Percentiles rank a stretch among this genome's conserved stretches.
phyloP scores from a whole-genome alignment of 768 basidiomycete species.

The Pleurotus ostreatus region DNA sequence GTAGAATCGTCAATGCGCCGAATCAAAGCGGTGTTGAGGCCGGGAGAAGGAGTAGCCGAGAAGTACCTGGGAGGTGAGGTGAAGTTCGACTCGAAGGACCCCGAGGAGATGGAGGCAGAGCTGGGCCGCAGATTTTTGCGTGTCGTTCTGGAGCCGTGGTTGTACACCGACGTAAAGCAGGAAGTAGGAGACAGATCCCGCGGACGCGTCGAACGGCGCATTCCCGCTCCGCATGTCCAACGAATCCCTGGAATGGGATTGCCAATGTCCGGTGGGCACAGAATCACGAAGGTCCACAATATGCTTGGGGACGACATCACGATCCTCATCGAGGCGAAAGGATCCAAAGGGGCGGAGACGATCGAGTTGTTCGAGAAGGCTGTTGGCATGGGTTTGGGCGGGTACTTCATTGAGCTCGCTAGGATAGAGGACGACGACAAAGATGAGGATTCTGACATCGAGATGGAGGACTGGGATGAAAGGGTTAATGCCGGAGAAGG shows the following conservation, averaged over 20 bases:
- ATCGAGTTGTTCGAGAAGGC: constrained; percentile 17
- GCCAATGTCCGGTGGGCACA: constrained; percentile 24
- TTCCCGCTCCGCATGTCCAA: neutral
- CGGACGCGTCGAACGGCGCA: constrained; percentile 1
- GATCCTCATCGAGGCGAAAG: constrained; percentile 42
- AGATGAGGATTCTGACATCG: constrained; percentile 10
- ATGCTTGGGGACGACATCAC: constrained; percentile 48
- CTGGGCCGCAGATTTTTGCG: constrained; percentile 43
- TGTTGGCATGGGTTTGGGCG: constrained; percentile 54
- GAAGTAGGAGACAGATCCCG: neutral
- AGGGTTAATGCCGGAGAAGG: constrained; percentile 15
- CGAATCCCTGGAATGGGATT: neutral
- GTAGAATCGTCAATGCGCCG: constrained; percentile 55
- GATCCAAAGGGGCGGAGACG: constrained; percentile 34
- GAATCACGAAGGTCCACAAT: constrained; percentile 29
- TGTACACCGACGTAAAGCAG: constrained; percentile 8
- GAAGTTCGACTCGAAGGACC: neutral
- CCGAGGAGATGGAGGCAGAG: constrained; percentile 39
- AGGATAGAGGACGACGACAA: constrained; percentile 21
- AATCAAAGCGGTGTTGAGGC: constrained; percentile 36
- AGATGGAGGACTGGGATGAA: constrained; percentile 16
- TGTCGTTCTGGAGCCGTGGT: constrained; percentile 56
- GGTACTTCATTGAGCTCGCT: constrained; percentile 57
- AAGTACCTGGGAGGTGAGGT: neutral
- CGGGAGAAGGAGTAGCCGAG: constrained; percentile 14